A percentile compares a stretch with the other conserved stretches of the same genome.
Evolutionary conservation across 768 basidiomycete genomes (phyloP).

Genomic region (Leccinum truebloodii): DNA sequence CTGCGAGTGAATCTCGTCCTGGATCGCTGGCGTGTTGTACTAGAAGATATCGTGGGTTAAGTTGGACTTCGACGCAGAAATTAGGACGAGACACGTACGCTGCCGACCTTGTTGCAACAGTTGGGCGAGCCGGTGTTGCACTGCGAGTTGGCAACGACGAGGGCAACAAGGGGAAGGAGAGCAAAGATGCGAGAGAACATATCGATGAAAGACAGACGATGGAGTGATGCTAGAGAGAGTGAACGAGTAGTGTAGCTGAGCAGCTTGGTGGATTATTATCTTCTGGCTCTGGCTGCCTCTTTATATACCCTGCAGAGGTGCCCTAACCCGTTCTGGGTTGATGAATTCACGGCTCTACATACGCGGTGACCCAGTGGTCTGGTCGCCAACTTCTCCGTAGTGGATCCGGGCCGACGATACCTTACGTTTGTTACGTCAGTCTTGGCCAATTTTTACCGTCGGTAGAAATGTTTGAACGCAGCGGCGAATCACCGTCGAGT

Average conservation of each 20-base stretch:
- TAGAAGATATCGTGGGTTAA: background rate
- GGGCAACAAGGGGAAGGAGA: background rate
- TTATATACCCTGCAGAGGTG: too few relatives aligned
- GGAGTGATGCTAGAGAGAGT: background rate
- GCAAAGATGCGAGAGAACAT: conserved; percentile 17
- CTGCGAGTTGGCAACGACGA: conserved; percentile 7
- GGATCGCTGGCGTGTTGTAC: background rate
- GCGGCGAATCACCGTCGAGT: too few relatives aligned
- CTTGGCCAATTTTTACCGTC: too few relatives aligned
- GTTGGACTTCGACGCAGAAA: too few relatives aligned
- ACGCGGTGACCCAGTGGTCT: too few relatives aligned
- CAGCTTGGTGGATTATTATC: background rate
- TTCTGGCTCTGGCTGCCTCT: too few relatives aligned
- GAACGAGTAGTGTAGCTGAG: background rate
- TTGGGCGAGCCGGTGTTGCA: background rate
- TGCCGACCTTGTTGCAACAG: background rate
- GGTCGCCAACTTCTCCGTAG: too few relatives aligned
- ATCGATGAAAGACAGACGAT: background rate
- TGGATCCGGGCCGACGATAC: too few relatives aligned
- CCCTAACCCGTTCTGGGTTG: too few relatives aligned
- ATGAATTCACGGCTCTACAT: too few relatives aligned
- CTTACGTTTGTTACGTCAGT: too few relatives aligned
- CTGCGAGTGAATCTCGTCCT: background rate
- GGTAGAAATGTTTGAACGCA: too few relatives aligned
- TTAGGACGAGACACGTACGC: background rate